A percentile compares a stretch with the other conserved stretches of the same genome.
Conservation (phyloP, 495 filamentous ascomycete species). For the Tuber borchii region DNA sequence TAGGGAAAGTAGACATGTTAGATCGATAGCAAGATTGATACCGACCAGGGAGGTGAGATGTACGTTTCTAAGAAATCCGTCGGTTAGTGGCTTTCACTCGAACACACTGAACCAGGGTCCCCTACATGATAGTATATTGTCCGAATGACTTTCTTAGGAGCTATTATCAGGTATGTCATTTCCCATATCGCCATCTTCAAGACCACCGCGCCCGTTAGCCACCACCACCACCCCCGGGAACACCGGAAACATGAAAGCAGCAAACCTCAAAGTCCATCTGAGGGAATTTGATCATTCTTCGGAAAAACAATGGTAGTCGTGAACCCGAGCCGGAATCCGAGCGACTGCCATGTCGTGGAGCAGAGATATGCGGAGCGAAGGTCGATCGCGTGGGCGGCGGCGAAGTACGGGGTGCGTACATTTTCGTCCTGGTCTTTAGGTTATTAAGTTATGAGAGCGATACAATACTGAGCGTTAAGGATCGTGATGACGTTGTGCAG, state of each 20-base stretch:
- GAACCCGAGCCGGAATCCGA: constrained; percentile 32
- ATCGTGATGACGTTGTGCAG: constrained; percentile 13
- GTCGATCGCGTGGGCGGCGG: constrained; percentile 34
- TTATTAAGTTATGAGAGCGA: constrained; percentile 10
- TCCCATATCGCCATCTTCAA: constrained; percentile 61
- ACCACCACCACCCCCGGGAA: neutral
- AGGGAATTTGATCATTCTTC: constrained; percentile 57
- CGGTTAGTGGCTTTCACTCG: constrained; percentile 11
- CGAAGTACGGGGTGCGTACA: constrained; percentile 35
- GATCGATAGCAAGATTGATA: constrained; percentile 3
- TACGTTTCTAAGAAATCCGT: constrained; percentile 55
- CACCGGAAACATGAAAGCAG: neutral
- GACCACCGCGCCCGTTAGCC: constrained; percentile 14
- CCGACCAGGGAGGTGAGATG: constrained; percentile 14
- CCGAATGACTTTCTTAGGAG: constrained; percentile 70
- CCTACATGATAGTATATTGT: constrained; percentile 69
- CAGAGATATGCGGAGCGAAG: constrained; percentile 33
- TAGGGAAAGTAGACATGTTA: constrained; percentile 41
- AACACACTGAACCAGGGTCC: constrained; percentile 22
- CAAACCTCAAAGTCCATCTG: constrained; percentile 64
- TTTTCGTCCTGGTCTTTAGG: constrained; percentile 2
- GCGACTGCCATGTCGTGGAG: constrained; percentile 30
- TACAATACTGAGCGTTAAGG: neutral
- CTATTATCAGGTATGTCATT: constrained; percentile 66
- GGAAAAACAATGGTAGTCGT: constrained; percentile 38